Evolutionary conservation across 1,284 basidiomycete genomes (phyloP).

Genomic region (Ganoderma lucidum): DNA sequence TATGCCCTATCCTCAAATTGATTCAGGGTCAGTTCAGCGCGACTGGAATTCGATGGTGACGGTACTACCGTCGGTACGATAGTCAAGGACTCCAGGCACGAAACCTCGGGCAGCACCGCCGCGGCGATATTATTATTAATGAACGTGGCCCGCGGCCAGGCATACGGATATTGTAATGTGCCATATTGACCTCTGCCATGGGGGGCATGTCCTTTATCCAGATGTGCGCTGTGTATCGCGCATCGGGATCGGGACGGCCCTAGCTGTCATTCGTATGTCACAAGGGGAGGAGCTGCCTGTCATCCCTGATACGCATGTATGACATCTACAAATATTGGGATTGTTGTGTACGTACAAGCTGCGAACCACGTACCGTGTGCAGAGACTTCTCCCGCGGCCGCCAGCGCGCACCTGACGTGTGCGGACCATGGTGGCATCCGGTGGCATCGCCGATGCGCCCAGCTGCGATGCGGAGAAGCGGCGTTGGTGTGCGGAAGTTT

Average conservation of each 20-base stretch:
- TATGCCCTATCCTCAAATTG: not conserved
- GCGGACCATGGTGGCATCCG: not conserved
- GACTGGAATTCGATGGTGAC: not conserved
- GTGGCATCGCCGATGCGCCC: not conserved
- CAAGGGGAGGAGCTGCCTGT: not conserved
- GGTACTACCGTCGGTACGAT: not conserved
- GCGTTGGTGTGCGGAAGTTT: not conserved
- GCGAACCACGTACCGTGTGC: slow-evolving; percentile 2
- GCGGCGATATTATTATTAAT: not conserved
- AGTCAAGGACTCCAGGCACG: not conserved
- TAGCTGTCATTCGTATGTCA: not conserved
- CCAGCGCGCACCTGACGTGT: not conserved
- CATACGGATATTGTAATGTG: not conserved
- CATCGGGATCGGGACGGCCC: slow-evolving; percentile 18
- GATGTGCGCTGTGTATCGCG: slow-evolving; percentile 1
- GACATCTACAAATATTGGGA: slow-evolving; percentile 27
- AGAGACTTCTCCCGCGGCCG: not conserved
- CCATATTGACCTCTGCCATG: not conserved
- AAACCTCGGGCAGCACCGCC: not conserved
- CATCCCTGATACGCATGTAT: slow-evolving; percentile 1
- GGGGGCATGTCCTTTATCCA: not conserved
- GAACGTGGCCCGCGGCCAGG: not conserved
- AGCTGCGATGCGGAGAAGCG: not conserved
- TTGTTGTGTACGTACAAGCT: slow-evolving; percentile 7
- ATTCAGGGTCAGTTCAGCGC: not conserved